Evolutionary conservation across 1,284 basidiomycete genomes (phyloP).

Genomic region (Trichosporon coremiiforme): DNA sequence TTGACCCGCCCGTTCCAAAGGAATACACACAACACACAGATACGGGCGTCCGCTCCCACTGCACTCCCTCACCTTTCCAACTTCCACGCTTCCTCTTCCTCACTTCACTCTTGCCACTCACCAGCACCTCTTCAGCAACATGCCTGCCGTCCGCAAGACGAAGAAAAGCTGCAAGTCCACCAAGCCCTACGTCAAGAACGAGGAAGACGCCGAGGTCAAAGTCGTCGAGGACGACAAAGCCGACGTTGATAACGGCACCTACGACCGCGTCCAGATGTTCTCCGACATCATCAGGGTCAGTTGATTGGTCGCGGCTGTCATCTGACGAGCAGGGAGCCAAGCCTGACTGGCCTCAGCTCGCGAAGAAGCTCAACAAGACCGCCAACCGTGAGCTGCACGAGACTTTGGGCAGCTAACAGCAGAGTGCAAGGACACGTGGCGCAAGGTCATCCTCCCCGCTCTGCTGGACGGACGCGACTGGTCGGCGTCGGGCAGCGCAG

Average conservation of each 20-base stretch:
- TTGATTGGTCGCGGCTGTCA: background rate
- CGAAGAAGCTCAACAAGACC: background rate
- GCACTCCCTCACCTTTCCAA: background rate
- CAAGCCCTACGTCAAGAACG: background rate
- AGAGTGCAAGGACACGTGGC: conserved; percentile 47
- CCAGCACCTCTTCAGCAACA: background rate
- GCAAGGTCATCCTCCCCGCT: conserved; percentile 38
- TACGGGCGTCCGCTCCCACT: background rate
- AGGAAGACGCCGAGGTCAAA: background rate
- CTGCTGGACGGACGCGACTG: conserved; percentile 36
- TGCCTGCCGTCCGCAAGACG: background rate
- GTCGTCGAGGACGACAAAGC: background rate
- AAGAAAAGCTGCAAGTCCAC: background rate
- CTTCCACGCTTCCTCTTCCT: background rate
- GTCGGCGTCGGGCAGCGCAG: conserved; percentile 29
- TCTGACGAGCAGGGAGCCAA: background rate
- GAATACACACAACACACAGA: background rate
- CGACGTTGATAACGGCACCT: background rate
- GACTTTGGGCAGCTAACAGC: conserved; percentile 10
- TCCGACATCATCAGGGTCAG: conserved; percentile 5
- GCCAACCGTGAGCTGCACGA: background rate
- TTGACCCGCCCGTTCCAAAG: background rate
- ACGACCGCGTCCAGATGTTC: conserved; percentile 13
- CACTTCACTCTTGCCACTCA: background rate
- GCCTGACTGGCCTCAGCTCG: conserved; percentile 11